Conservation (phyloP, 208 protist species). For the Leishmania lainsoni region DNA sequence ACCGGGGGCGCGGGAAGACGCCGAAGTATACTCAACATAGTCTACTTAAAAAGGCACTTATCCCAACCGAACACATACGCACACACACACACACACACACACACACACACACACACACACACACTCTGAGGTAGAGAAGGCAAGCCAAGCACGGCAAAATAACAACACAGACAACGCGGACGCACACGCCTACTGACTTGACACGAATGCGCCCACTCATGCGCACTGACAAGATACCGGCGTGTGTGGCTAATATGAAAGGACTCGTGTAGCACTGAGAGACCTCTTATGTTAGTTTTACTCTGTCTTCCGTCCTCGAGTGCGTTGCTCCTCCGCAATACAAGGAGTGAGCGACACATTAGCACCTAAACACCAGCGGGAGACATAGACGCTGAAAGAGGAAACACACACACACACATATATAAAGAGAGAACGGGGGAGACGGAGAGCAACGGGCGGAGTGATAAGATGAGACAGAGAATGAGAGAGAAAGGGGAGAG, state of each 20-base stretch:
- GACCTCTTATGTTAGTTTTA: neutral
- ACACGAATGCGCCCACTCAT: neutral
- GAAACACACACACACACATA: too few relatives aligned
- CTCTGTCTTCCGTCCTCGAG: neutral
- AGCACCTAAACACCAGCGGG: neutral
- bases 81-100: conserved; percentile 29
- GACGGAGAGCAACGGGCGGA: neutral
- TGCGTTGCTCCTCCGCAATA: neutral
- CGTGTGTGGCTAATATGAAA: neutral
- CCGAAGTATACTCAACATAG: neutral
- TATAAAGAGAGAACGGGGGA: neutral
- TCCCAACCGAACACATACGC: conserved; percentile 26
- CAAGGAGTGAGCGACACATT: neutral
- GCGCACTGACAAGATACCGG: neutral
- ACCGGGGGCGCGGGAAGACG: neutral
- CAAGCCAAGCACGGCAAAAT: neutral
- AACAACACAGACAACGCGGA: conserved; percentile 8
- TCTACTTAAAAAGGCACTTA: neutral
- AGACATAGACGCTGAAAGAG: neutral
- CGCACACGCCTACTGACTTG: neutral
- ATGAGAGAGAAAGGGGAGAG: neutral
- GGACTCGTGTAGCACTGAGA: neutral
- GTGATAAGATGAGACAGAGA: neutral
- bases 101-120: conserved; percentile 29
- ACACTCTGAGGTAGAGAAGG: neutral